phyloP scores from a whole-genome alignment of 768 basidiomycete genomes.

The Boletus reticuloceps region DNA sequence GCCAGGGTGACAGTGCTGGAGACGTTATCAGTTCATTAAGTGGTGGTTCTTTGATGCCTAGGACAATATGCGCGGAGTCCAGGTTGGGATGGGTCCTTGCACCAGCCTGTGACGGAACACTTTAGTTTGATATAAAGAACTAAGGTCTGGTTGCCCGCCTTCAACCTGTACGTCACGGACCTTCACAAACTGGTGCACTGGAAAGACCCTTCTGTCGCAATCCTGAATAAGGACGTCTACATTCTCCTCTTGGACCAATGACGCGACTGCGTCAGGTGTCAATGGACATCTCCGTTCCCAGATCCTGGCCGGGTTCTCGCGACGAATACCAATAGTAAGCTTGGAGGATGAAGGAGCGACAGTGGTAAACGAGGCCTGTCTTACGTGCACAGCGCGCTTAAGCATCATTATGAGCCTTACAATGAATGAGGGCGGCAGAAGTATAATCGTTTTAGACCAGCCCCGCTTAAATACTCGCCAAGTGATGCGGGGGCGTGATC shows the following conservation, averaged over 20 bases:
- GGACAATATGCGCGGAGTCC: conserved; percentile 63
- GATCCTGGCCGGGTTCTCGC: conserved; percentile 75
- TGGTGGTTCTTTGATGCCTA: conserved; percentile 90
- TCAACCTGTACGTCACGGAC: conserved; percentile 35
- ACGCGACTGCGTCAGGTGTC: conserved; percentile 68
- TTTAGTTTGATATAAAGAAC: background rate
- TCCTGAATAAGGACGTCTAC: conserved; percentile 72
- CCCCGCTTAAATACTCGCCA: conserved; percentile 7
- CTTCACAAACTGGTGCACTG: conserved; percentile 58
- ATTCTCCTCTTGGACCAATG: conserved; percentile 53
- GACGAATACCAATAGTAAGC: conserved; percentile 56
- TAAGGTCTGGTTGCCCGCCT: background rate
- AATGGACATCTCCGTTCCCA: conserved; percentile 89
- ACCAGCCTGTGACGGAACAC: conserved; percentile 59
- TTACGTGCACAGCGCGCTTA: conserved; percentile 17
- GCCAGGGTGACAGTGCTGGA: conserved; percentile 32
- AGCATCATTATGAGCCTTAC: conserved; percentile 13
- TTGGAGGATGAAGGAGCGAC: conserved; percentile 20
- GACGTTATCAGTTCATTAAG: conserved; percentile 55
- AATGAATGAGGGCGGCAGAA: background rate
- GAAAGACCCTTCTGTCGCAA: conserved; percentile 74
- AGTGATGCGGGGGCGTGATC: conserved; percentile 6
- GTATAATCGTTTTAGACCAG: background rate
- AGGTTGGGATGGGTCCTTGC: conserved; percentile 61
- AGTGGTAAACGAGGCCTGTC: conserved; percentile 24